These are phyloP conservation scores for Mycena haematopus DNA, from an alignment of 768 basidiomycete species.

Conservation along the genomic window DNA sequence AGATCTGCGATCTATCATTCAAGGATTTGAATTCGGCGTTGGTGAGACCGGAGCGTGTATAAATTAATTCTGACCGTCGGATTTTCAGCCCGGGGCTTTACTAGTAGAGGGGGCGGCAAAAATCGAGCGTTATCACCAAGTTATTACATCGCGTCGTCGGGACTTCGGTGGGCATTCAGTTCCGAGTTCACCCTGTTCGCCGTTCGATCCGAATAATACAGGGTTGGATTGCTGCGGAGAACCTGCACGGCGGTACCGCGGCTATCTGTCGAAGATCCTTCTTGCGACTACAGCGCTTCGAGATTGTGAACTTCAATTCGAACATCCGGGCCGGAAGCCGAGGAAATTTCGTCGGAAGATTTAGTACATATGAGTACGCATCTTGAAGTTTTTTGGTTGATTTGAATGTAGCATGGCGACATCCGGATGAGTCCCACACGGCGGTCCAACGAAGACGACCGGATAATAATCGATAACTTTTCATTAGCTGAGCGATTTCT, in stretches of 20 bases:
- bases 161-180: not conserved
- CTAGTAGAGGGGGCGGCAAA: too few species aligned
- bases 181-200: not conserved
- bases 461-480: not conserved
- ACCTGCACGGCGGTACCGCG: not conserved
- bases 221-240: not conserved
- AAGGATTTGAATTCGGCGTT: too few species aligned
- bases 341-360: constrained; percentile 13
- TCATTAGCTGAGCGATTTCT: too few species aligned
- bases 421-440: not conserved
- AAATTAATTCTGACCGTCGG: too few species aligned
- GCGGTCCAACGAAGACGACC: not conserved
- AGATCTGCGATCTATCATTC: too few species aligned
- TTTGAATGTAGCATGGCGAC: too few species aligned
- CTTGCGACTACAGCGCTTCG: not conserved
- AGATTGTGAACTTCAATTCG: not conserved
- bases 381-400: not conserved
- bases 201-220: not conserved
- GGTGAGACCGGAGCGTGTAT: too few species aligned
- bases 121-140: too few species aligned
- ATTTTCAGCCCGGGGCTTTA: not conserved
- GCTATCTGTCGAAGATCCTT: not conserved
- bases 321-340: constrained; percentile 11
- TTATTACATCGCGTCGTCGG: not conserved
- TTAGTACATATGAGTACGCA: not conserved